Percentiles rank a stretch among this genome's conserved stretches.
phyloP scores from a whole-genome alignment of 2,329 filamentous ascomycete species.

The Davidsoniella virescens region DNA sequence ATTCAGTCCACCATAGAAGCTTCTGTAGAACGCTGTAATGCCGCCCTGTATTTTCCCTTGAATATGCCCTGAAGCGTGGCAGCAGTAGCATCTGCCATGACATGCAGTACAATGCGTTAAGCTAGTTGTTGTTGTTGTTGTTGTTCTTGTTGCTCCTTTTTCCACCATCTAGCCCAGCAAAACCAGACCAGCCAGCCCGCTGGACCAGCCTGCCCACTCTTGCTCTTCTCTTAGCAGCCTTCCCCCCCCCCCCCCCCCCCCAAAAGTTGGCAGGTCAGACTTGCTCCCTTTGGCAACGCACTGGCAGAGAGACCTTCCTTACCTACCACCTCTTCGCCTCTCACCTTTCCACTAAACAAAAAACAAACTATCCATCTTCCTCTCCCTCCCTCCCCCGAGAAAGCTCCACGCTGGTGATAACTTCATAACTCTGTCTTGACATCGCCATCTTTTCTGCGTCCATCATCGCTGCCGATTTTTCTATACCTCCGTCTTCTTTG shows the following conservation, averaged over 20 bases:
- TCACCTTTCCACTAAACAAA: slow-evolving; percentile 1
- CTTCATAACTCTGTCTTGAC: slow-evolving; percentile 10
- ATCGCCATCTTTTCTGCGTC: slow-evolving; percentile 12
- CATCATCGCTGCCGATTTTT: slow-evolving; percentile 1
- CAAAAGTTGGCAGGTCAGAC: not conserved
- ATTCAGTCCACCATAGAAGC: too few relatives aligned
- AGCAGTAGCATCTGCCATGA: too few relatives aligned
- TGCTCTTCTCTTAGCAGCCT: not conserved
- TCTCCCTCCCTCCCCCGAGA: slow-evolving; percentile 4
- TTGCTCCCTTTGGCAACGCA: not conserved
- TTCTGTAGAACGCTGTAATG: too few relatives aligned
- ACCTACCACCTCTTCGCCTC: not conserved
- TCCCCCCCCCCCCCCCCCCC: not conserved
- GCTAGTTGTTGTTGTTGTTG: not conserved
- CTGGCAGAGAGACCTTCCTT: not conserved
- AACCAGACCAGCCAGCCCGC: not conserved
- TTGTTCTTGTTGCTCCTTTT: slow-evolving; percentile 4
- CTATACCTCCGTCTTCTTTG: slow-evolving; percentile 7
- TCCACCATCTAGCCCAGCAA: slow-evolving; percentile 1
- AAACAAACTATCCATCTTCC: slow-evolving; percentile 3
- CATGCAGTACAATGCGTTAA: too few relatives aligned
- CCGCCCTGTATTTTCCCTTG: too few relatives aligned
- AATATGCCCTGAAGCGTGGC: too few relatives aligned
- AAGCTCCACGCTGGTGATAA: slow-evolving; percentile 13
- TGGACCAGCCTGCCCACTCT: too few relatives aligned